Base-by-base conservation (phyloP, 2,329 filamentous ascomycete species). In the Scytalidium lignicola region DNA sequence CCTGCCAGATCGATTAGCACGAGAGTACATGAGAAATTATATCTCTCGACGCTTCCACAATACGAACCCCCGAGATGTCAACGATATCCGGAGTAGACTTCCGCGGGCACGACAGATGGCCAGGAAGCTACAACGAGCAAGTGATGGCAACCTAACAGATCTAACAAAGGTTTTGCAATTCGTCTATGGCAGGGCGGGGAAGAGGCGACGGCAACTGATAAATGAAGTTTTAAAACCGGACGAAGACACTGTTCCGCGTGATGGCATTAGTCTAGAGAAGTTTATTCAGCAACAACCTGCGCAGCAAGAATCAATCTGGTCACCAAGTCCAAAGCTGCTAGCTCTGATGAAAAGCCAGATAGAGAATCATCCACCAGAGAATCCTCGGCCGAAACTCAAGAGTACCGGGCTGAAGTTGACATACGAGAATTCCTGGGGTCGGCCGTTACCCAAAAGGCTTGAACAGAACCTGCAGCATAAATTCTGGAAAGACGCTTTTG, bases 121-220 rank as follows among this genome's bases (percentile, higher is more conserved):
- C 40, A 61, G 52, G 51, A 65, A 58, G 17, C 47, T 49, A n/a
- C 71, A 74, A 28, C 75, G 76, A 2, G 79, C 79, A 55, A 78
- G 78, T 53, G 60, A 67, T 10, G 81, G 81, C 28, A 69, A 79
- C 51, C 51, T 67, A 28, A 45, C 53, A 0, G 72, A 73, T 44
- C 72, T 84, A 67, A 62, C 68, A 23, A 67, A 62, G 9, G 63
- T 85, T 8, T 67, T 82, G 26, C 56, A 68, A 41, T 60, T 71
- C 18, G 74, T 70, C 1, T 81, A 82, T 56, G 82, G 77, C 6
- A 71, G 80, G 23, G 56, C 64, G 0, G 82, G 82, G 17, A 69
- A 67, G 48, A 68, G 76, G 28, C 71, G 80, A 41, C 72, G 76
- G 13, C 60, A 73, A 45, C 67, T 85, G 2, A 54, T 78, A 37